Evolutionary conservation across 176 grass and related monocot genomes (phyloP).

Genomic region (Carex scoparia): DNA sequence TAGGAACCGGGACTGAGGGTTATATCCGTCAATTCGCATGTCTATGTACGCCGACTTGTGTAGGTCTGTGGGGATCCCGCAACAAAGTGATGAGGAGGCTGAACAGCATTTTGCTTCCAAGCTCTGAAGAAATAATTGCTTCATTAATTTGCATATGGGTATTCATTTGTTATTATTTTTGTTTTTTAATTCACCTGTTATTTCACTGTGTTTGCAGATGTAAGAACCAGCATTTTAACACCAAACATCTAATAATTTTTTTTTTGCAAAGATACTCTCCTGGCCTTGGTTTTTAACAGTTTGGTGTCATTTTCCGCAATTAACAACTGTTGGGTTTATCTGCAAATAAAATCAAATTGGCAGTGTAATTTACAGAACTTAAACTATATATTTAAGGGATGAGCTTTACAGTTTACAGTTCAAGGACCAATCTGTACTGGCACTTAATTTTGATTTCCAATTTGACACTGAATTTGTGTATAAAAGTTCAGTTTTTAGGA

Average conservation of each 20-base stretch:
- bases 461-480: neutral
- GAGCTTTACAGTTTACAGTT: neutral
- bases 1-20: constrained; percentile 52
- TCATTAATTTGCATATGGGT: neutral
- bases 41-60: constrained; percentile 42
- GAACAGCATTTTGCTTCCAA: constrained; percentile 30
- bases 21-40: constrained; percentile 50
- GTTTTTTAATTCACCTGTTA: neutral
- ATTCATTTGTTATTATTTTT: neutral
- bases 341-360: neutral
- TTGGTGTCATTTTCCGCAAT: neutral
- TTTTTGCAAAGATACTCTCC: neutral
- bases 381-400: neutral
- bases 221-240: neutral
- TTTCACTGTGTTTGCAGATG: neutral
- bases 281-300: neutral
- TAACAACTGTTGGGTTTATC: neutral
- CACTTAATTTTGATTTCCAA: neutral
- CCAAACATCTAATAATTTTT: neutral
- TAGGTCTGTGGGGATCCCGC: constrained; percentile 29
- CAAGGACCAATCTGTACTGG: neutral
- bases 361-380: neutral
- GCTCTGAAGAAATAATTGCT: constrained; percentile 27
- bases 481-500: neutral
- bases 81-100: constrained; percentile 43